These are phyloP conservation scores for Colletotrichum sublineola DNA, from an alignment of 2,329 filamentous ascomycete species.

Conservation along the genomic window DNA sequence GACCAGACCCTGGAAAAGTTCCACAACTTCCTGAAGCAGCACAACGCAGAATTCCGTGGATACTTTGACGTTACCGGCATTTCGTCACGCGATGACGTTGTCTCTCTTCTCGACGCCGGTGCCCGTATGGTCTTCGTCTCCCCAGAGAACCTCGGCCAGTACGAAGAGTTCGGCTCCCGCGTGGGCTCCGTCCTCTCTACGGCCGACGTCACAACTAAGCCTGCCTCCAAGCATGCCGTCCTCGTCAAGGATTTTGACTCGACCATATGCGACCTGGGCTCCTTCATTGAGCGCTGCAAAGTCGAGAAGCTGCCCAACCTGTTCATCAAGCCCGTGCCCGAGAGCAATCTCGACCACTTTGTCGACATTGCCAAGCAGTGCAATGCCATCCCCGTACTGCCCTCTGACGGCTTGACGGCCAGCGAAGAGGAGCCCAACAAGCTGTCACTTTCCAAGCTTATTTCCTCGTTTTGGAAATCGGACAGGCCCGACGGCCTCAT, in stretches of 20 bases:
- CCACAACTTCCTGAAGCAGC: constrained; percentile 61
- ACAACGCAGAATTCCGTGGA: constrained; percentile 68
- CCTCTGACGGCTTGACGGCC: constrained; percentile 77
- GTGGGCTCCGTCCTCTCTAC: constrained; percentile 66
- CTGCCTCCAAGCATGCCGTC: constrained; percentile 62
- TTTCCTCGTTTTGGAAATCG: constrained; percentile 81
- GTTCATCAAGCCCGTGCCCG: constrained; percentile 65
- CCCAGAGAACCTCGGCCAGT: constrained; percentile 73
- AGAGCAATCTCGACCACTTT: constrained; percentile 60
- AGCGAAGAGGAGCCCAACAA: constrained; percentile 71
- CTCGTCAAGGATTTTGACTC: constrained; percentile 67
- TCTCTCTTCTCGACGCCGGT: constrained; percentile 86
- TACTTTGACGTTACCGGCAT: constrained; percentile 84
- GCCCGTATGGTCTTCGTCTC: constrained; percentile 87
- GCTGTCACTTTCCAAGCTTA: constrained; percentile 77
- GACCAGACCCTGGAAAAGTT: constrained; percentile 62
- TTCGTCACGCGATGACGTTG: constrained; percentile 77
- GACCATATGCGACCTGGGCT: constrained; percentile 54
- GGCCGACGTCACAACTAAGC: constrained; percentile 55
- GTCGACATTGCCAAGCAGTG: constrained; percentile 62
- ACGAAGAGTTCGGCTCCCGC: constrained; percentile 68
- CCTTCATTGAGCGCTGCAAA: constrained; percentile 61
- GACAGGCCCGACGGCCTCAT: constrained; percentile 88
- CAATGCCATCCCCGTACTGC: constrained; percentile 79
- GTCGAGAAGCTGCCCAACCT: constrained; percentile 61